These are phyloP conservation scores for Senecio squalidus DNA, from an alignment of 140 eudicot genomes.

Conservation along the genomic window DNA sequence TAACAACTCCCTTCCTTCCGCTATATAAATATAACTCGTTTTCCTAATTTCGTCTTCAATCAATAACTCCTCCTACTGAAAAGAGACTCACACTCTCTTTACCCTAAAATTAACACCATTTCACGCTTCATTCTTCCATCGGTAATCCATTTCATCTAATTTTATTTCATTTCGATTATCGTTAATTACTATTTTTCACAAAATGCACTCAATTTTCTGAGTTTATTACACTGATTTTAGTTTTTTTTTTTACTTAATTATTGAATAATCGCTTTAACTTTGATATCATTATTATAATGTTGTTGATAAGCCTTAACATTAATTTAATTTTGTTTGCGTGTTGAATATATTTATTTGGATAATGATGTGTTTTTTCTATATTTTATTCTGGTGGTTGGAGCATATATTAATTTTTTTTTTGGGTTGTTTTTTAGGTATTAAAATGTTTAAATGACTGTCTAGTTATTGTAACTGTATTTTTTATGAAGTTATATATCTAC, in stretches of 20 bases:
- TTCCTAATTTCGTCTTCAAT: constrained; percentile 16
- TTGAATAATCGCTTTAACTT: constrained; percentile 10
- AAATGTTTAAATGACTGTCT: no score
- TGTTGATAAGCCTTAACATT: constrained; percentile 13
- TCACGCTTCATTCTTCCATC: constrained; percentile 27
- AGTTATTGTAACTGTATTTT: no score
- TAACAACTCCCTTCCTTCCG: constrained; percentile 14
- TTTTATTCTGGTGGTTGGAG: constrained; percentile 4
- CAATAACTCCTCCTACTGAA: constrained; percentile 3
- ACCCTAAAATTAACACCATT: constrained; percentile 1
- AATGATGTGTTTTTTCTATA: constrained; percentile 14
- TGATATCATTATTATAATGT: constrained; percentile 18
- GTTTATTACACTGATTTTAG: no score
- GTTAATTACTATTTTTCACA: neutral
- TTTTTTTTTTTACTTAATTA: no score
- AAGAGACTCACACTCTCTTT: constrained; percentile 13
- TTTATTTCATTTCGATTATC: neutral
- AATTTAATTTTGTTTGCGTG: constrained; percentile 6
- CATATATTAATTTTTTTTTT: constrained; percentile 9
- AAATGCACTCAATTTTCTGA: constrained; percentile 6
- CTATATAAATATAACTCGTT: constrained; percentile 23
- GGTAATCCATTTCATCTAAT: constrained; percentile 13
- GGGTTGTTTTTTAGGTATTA: neutral
- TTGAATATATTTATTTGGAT: constrained; percentile 4
- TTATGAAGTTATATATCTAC: no score